Base-by-base conservation (phyloP, 2,329 filamentous ascomycete genomes). In the Bipolaris oryzae region DNA sequence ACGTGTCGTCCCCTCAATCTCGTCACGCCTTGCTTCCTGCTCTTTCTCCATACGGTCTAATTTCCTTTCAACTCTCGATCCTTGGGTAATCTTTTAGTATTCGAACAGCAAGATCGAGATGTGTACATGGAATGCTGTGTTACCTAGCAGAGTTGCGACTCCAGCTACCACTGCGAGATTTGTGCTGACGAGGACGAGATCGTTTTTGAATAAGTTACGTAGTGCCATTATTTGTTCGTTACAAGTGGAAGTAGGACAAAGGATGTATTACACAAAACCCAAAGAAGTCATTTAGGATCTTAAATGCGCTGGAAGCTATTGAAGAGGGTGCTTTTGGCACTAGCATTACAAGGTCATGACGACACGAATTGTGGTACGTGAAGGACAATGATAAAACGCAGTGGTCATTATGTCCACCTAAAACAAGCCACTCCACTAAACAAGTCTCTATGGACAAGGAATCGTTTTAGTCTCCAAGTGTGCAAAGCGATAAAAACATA, bases 11-110 rank as follows among this genome's bases (percentile, higher is more conserved):
- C 79, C 78, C 58, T 81, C 79, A 13, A 81, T 69, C 58, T 80
- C 79, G 50, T 81, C 78, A 63, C 80, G 71, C 11, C 79, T 73
- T 13, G 79, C 79, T 66, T 81, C 79, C 49, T 79, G 75, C 56
- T 81, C 79, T 64, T 80, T 74, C 3, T 79, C 70, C 53, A 79
- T 80, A 60, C 75, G 76, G 18, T 76, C 68, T 53, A 78, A 18
- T 23, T 53, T 57, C 49, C 50, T 60, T 37, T 57, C 53, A 23
- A 60, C 53, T 7, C 57, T 46, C 2, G 57, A 60, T 23, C 57
- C 57, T 56, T 25, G 34, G 31, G 2, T 5, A n/a, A 7, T 6
- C 3, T 10, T 16, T 45, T 33, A 38, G 18, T 6, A n/a, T 13
- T 10, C 6, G 28, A 46, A 15, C n/a, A 18, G 23, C n/a, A 7